These are phyloP conservation scores for Colletotrichum zoysiae DNA, from an alignment of 2,329 filamentous ascomycete species.

Conservation along the genomic window DNA sequence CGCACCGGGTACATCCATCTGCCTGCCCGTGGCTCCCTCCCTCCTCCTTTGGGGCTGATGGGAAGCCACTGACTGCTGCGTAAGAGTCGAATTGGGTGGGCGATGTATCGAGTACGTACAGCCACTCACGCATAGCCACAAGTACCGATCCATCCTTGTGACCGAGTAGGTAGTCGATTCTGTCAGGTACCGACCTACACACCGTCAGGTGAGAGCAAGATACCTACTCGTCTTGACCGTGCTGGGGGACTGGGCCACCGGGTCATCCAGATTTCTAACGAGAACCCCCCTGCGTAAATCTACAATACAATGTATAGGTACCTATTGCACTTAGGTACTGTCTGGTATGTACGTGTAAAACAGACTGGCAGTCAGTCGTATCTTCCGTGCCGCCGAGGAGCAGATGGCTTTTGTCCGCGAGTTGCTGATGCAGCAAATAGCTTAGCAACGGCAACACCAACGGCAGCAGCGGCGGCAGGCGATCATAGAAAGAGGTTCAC, in stretches of 20 bases:
- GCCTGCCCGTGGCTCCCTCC: background rate
- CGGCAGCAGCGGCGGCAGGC: background rate
- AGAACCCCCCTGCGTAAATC: background rate
- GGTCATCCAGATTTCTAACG: background rate
- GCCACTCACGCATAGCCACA: background rate
- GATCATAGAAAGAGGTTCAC: background rate
- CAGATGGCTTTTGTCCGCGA: too few species aligned
- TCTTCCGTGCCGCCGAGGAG: background rate
- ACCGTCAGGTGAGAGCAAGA: conserved; percentile 1
- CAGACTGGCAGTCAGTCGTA: background rate
- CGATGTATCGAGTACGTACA: background rate
- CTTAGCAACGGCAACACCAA: background rate
- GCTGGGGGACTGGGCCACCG: conserved; percentile 1
- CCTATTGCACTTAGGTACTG: too few species aligned
- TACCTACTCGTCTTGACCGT: background rate
- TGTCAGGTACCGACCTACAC: conserved; percentile 6
- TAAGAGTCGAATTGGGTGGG: conserved; percentile 1
- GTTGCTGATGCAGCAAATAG: background rate
- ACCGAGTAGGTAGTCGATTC: background rate
- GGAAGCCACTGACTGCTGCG: conserved; percentile 7
- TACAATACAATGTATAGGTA: too few species aligned
- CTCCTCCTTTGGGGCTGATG: background rate
- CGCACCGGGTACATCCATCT: background rate
- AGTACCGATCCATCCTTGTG: background rate
- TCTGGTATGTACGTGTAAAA: background rate